These are phyloP conservation scores for Aureobasidium uvarum DNA, from an alignment of 2,329 filamentous ascomycete genomes.

Conservation along the genomic window DNA sequence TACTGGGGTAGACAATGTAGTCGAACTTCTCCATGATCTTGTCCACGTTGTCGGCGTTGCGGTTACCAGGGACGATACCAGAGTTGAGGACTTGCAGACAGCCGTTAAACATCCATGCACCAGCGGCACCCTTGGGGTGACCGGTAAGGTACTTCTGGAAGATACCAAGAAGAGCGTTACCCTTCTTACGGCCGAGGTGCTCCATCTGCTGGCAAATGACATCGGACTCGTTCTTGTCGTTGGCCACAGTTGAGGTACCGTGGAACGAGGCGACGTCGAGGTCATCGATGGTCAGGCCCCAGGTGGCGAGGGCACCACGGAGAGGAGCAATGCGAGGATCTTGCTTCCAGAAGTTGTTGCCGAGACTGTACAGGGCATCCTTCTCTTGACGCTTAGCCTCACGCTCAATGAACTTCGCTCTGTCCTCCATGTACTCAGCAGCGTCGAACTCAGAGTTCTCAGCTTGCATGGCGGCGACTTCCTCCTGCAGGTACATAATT, in stretches of 20 bases:
- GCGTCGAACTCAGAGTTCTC: slow-evolving; percentile 73
- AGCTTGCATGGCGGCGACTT: slow-evolving; percentile 85
- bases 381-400: slow-evolving; percentile 89
- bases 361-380: slow-evolving; percentile 86
- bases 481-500: slow-evolving; percentile 86
- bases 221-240: slow-evolving; percentile 99
- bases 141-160: slow-evolving; percentile 99
- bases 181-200: slow-evolving; percentile 92
- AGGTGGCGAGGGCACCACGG: slow-evolving; percentile 92
- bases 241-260: slow-evolving; percentile 96
- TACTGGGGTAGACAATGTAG: slow-evolving; percentile 94
- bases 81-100: slow-evolving; percentile 93
- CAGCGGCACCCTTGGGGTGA: slow-evolving; percentile 97
- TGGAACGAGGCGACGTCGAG: slow-evolving; percentile 96
- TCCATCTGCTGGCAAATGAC: slow-evolving; percentile 95
- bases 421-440: slow-evolving; percentile 80
- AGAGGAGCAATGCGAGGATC: slow-evolving; percentile 91
- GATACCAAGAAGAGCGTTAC: slow-evolving; percentile 91
- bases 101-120: slow-evolving; percentile 99
- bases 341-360: slow-evolving; percentile 99
- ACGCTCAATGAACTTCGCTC: slow-evolving; percentile 78
- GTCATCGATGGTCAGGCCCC: slow-evolving; percentile 97
- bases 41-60: slow-evolving; percentile 97
- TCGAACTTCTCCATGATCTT: slow-evolving; percentile 96
- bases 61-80: slow-evolving; percentile 92